These are phyloP conservation scores for Cicer cuneatum DNA, from an alignment of 306 rosid genomes.

Conservation along the genomic window DNA sequence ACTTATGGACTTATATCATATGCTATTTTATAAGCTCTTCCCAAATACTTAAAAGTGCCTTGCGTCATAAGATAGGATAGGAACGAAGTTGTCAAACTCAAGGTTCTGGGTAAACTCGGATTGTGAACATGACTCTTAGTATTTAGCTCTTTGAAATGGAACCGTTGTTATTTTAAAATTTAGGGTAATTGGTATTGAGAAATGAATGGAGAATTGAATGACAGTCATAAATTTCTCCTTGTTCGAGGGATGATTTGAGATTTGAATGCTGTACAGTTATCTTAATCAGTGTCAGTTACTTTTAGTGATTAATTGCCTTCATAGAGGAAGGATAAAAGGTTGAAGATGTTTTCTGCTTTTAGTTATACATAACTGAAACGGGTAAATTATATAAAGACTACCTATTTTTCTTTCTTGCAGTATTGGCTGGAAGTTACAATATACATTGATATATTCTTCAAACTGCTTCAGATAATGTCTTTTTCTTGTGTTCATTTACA, in stretches of 20 bases:
- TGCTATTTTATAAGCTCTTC: background rate
- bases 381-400: conserved; percentile 10
- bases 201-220: background rate
- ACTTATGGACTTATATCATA: background rate
- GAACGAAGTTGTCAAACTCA: too few species aligned
- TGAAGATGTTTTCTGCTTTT: conserved; percentile 16
- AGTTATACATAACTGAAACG: conserved; percentile 27
- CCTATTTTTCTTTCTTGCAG: conserved; percentile 24
- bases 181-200: background rate
- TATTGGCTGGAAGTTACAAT: conserved; percentile 26
- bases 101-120: too few species aligned
- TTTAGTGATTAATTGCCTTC: conserved; percentile 10
- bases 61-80: background rate
- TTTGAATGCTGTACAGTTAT: conserved; percentile 13
- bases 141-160: conserved; percentile 11
- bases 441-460: conserved; percentile 13
- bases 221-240: background rate
- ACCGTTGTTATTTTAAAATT: background rate
- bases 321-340: background rate
- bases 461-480: conserved; percentile 1
- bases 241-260: conserved; percentile 7
- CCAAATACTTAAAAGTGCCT: background rate
- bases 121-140: background rate
- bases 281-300: background rate
- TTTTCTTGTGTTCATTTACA: conserved; percentile 19